Base-by-base conservation (phyloP, 352 stramenopile genomes). In the Pythium vanterpoolii region DNA sequence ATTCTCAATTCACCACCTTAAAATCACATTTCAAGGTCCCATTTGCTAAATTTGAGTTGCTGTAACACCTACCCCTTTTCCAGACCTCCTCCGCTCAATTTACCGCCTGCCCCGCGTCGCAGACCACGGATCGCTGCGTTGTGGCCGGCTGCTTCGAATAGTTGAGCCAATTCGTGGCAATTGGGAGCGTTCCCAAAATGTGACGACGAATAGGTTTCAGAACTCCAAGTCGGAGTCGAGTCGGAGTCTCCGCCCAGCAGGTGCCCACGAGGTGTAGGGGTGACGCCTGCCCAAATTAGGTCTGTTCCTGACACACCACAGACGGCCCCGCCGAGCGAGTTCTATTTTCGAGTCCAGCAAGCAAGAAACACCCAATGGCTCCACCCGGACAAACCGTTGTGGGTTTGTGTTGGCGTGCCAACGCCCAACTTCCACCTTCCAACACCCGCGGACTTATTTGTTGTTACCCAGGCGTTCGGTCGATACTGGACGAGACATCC, bases 401-500 rank as follows among this genome's bases (percentile, higher is more conserved):
- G 30, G 49, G 36, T 30, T 42, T 44, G 30, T 56, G 21, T 39
- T 57, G 50, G 27, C 33, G 48, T 45, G 26, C 28, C 24, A 51
- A 38, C 24, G 24, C 27, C 27, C 48, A 34, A 23, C 49, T 56
- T 56, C 39, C 39, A 46, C 6, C 39, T 16, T 46, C 11, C 39
- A n/a, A n/a, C n/a, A n/a, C n/a, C n/a, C n/a, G n/a, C n/a, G n/a
- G n/a, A n/a, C n/a, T n/a, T n/a, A n/a, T n/a, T n/a, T n/a, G n/a
- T 27, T 19, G 27, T 38, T 40, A 18, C 24, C 10, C 33, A 14
- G 14, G 33, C 33, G 33, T 39, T 39, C 33, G 33, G 33, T 8
- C 33, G 14, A 11, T 40, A 40, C n/a, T 16, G 34, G 3, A 19
- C 34, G 34, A 34, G 26, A 56, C 49, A 56, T 56, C 49, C 33